Base-by-base conservation (phyloP, 768 basidiomycete species). In the Rubroboletus pulcherrimus region DNA sequence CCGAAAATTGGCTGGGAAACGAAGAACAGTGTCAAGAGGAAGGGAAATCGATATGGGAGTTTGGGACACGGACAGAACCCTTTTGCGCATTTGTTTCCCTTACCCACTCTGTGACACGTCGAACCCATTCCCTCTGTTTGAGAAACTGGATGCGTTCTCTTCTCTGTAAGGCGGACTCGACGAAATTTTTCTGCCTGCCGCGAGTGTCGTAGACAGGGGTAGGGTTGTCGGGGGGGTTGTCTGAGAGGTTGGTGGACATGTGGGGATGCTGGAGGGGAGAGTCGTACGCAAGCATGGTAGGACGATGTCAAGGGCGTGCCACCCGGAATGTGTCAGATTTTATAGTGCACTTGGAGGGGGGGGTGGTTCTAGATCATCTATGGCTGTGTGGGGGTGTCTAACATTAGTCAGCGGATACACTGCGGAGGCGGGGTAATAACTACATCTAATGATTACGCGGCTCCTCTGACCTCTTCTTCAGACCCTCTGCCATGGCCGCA, bases 381-480 rank as follows among this genome's bases (percentile, higher is more conserved):
- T 67, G 68, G 67, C 67, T 51, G 64, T 69, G 66, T 42, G 26
- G 14, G 42, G 26, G 50, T 63, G 67, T 68, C 63, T 63, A 31
- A 34, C 51, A 59, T 68, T 52, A 56, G 60, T 68, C 62, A 67
- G 47, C 49, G 4, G 2, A 12, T 40, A 29, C 8, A 10, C 26
- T 30, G 30, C 11, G 44, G 44, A 31, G 44, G 31, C 14, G 31
- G 44, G 12, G 45, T 21, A 43, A 40, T 21, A 44, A 17, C 8
- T 37, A 38, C 37, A 7, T 39, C 17, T 38, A n/a, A 38, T 38
- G 15, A 24, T 19, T 39, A 39, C 2, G 39, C 46, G 49, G 11
- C 42, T 57, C 60, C 64, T 87, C 86, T 0, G 79, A 74, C 39
- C 77, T 68, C 51, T 62, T 63, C 68, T 87, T 87, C 62, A 89